A percentile compares a stretch with the other conserved stretches of the same genome.
Evolutionary conservation across 768 basidiomycete genomes (phyloP).

Genomic region (Tulasnella sp.): DNA sequence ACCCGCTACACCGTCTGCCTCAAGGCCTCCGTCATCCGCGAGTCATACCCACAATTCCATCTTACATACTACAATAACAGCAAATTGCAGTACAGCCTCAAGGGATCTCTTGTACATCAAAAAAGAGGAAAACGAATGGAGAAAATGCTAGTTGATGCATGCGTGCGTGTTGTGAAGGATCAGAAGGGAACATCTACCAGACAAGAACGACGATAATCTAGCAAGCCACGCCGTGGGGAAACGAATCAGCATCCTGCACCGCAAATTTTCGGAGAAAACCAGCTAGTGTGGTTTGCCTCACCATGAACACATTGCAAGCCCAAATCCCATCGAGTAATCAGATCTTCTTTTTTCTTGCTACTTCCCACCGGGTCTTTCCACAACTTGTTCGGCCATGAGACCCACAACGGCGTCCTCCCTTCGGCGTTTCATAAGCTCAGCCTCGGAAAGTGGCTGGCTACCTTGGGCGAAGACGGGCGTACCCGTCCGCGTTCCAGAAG

Average conservation of each 20-base stretch:
- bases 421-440: slow-evolving; percentile 41
- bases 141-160: neutral
- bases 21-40: slow-evolving; percentile 4
- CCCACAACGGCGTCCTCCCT: slow-evolving; percentile 44
- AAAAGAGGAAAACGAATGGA: neutral
- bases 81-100: slow-evolving; percentile 2
- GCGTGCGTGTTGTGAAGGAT: slow-evolving; percentile 9
- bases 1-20: neutral
- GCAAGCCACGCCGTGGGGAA: slow-evolving; percentile 9
- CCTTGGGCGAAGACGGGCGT: slow-evolving; percentile 8
- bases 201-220: neutral
- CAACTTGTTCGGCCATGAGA: slow-evolving; percentile 32
- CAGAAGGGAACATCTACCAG: neutral
- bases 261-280: slow-evolving; percentile 4
- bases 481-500: slow-evolving; percentile 7
- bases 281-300: slow-evolving; percentile 5
- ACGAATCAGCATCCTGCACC: slow-evolving; percentile 2
- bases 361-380: slow-evolving; percentile 3
- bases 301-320: slow-evolving; percentile 11
- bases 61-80: neutral
- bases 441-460: slow-evolving; percentile 15
- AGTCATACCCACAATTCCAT: slow-evolving; percentile 2
- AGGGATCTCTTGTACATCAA: neutral
- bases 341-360: slow-evolving; percentile 5
- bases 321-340: slow-evolving; percentile 8